Conservation (phyloP, 2,329 filamentous ascomycete species). For the Monilinia laxa region DNA sequence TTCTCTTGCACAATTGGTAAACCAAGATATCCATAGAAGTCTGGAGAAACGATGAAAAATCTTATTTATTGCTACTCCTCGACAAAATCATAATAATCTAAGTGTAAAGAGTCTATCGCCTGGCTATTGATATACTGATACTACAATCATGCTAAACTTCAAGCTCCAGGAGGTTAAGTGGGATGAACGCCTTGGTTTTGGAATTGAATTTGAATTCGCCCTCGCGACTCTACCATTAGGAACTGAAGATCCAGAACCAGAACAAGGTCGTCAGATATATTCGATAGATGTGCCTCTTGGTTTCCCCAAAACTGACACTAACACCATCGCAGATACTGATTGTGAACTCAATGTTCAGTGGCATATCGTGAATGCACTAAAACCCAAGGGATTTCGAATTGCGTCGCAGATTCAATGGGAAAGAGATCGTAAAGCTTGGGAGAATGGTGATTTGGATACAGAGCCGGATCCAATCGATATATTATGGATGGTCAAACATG, state of each 20-base stretch:
- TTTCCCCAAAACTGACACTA: not conserved
- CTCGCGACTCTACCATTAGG: constrained; percentile 23
- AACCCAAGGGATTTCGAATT: not conserved
- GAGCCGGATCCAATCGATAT: constrained; percentile 2
- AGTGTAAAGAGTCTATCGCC: not conserved
- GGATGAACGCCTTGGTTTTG: constrained; percentile 29
- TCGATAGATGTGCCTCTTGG: constrained; percentile 5
- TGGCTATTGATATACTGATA: not conserved
- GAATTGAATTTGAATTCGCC: constrained; percentile 33
- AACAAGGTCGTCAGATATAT: constrained; percentile 18
- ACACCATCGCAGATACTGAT: constrained; percentile 9
- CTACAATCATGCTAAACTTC: constrained; percentile 5
- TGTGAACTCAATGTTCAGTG: constrained; percentile 15
- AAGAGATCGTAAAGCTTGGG: constrained; percentile 6
- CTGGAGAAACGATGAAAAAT: not conserved
- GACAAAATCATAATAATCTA: not conserved
- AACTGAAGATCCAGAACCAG: constrained; percentile 23
- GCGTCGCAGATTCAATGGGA: constrained; percentile 16
- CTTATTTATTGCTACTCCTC: not conserved
- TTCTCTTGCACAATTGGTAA: not conserved
- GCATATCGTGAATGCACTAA: constrained; percentile 15
- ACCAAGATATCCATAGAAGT: not conserved
- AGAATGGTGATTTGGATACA: not conserved
- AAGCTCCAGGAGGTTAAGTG: not conserved
- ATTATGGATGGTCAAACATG: constrained; percentile 23